These are phyloP conservation scores for Inosperma sp. DNA, from an alignment of 768 basidiomycete species.

Conservation along the genomic window DNA sequence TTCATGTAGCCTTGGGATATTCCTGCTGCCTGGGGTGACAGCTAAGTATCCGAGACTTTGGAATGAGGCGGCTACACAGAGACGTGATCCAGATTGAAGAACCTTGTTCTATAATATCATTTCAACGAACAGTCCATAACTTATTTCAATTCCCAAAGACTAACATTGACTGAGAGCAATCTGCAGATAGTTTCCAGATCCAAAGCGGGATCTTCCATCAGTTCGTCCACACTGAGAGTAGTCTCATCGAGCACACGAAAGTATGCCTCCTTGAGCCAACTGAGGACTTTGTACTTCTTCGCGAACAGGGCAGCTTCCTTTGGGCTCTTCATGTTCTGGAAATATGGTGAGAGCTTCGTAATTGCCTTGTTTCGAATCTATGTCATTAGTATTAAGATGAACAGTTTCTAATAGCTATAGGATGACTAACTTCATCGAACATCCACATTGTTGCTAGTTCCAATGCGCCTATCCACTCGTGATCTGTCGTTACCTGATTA, in stretches of 20 bases:
- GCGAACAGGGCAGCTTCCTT: conserved; percentile 4
- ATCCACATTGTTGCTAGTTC: conserved; percentile 4
- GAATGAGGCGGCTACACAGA: too few species aligned
- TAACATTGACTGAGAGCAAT: too few species aligned
- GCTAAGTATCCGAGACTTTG: too few species aligned
- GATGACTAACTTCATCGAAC: not conserved
- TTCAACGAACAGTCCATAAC: too few species aligned
- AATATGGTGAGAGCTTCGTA: not conserved
- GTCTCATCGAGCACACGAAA: not conserved
- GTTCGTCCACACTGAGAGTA: not conserved
- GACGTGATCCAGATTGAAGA: too few species aligned
- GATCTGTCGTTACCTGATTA: too few species aligned
- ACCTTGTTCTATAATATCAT: too few species aligned
- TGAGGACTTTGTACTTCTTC: conserved; percentile 2
- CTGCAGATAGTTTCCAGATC: conserved; percentile 5
- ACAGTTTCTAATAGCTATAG: not conserved
- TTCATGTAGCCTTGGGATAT: too few species aligned
- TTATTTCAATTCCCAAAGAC: too few species aligned
- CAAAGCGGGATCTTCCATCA: not conserved
- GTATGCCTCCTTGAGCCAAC: conserved; percentile 10
- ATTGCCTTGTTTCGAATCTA: conserved; percentile 9
- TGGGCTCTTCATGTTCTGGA: not conserved
- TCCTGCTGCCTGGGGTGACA: too few species aligned
- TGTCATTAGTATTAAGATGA: not conserved
- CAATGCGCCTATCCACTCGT: too few species aligned